These are phyloP conservation scores for Ganoderma boninense DNA, from an alignment of 1,284 basidiomycete genomes.

Conservation along the genomic window DNA sequence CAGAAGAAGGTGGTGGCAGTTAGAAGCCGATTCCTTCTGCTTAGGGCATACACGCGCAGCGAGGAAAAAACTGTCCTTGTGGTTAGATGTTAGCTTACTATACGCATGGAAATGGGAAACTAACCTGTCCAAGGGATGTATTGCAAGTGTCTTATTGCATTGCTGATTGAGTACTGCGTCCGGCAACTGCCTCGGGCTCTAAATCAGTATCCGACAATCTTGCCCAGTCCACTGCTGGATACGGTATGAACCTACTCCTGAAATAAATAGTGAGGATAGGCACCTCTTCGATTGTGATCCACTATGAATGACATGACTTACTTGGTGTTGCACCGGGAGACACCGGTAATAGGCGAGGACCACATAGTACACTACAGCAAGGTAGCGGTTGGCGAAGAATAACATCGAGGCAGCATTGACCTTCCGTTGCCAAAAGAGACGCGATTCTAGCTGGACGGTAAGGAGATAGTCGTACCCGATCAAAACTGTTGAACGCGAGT, in stretches of 20 bases:
- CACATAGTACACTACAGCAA: not conserved
- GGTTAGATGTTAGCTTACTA: no score
- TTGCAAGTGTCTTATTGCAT: not conserved
- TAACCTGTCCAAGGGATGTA: conserved; percentile 1
- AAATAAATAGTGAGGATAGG: no score
- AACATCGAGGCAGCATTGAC: conserved; percentile 2
- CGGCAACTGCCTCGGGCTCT: not conserved
- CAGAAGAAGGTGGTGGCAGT: not conserved
- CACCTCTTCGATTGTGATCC: no score
- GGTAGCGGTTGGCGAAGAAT: conserved; percentile 13
- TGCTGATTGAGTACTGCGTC: not conserved
- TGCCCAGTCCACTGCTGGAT: no score
- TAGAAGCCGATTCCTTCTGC: not conserved
- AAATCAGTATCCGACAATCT: no score
- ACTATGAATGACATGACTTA: no score
- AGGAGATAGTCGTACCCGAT: conserved; percentile 16
- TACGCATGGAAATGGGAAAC: not conserved
- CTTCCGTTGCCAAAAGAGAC: conserved; percentile 14
- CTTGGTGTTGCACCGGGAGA: not conserved
- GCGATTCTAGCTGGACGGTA: conserved; percentile 11
- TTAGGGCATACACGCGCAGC: not conserved
- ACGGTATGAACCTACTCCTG: not conserved
- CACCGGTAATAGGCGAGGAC: not conserved
- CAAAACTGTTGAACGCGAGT: no score
- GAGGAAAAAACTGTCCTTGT: not conserved